Base-by-base conservation (phyloP, 108 stramenopile genomes). In the Asterionellopsis glacialis region DNA sequence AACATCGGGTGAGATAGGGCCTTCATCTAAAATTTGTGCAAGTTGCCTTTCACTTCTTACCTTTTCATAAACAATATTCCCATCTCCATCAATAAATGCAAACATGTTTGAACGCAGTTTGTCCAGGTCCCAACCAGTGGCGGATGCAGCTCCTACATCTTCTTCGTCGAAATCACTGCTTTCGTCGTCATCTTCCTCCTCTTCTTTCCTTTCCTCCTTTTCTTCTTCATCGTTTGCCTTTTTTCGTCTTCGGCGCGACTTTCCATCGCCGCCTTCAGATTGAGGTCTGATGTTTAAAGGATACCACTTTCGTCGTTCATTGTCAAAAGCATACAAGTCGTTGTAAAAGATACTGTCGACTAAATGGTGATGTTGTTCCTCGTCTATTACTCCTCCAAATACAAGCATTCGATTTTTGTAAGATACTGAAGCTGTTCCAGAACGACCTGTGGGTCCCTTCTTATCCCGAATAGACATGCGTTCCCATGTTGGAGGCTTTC, bases 71-170 rank as follows among this genome's bases (percentile, higher is more conserved):
- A 95, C 85, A 45, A 90, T 65, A 61, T 95, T 95, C 10, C 94
- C 94, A 61, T 90, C 80, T 9, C 81, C 89, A 57, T 95, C 94
- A 22, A 90, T 79, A 63, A 91, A 90, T 0, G 90, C 83, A 70
- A 90, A 90, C 90, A 95, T 90, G 54, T 95, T 88, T 16, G 79
- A 68, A n/a, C 87, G 74, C 9, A 95, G 78, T 68, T 74, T 83
- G 40, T 85, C 84, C 11, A 89, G 41, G 57, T 89, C 85, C 93
- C 93, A 94, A 22, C 87, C 93, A 41, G 50, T 67, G 41, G 70
- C 67, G 6, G 55, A 45, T n/a, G 63, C 72, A 59, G 76, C 75
- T 15, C 14, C 61, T 7, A 18, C 45, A 43, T 65, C 64, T 0
- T 64, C 62, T n/a, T 70, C 73, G 0, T 79, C 82, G 9, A 63